Base-by-base conservation (phyloP, 2,329 filamentous ascomycete genomes). In the Epichloe elymi region DNA sequence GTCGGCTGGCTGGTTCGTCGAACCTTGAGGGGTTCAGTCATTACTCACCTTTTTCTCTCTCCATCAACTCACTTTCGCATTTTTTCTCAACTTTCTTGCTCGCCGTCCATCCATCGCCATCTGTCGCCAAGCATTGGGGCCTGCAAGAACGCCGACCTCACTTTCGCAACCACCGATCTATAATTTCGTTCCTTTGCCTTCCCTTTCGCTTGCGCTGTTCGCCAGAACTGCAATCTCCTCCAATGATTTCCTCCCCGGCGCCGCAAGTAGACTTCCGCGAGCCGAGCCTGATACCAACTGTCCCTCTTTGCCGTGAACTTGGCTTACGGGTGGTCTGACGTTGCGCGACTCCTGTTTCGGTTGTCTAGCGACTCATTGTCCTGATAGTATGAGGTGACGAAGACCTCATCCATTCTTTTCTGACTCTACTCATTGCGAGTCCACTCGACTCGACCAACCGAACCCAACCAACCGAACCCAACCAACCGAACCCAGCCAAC, bases 171-270 rank as follows among this genome's bases (percentile, higher is more conserved):
- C 26, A 8, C 49, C 39, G 19, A 40, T 40, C 37, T 26, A 8
- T n/a, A n/a, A n/a, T 7, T 14, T 23, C 11, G 19, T 20, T 49
- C 19, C 30, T 47, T 42, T n/a, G 7, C 47, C 43, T 14, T 41
- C 12, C 39, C 38, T 6, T n/a, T 53, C 33, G 11, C 38, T 50
- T 42, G 43, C 48, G 39, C 40, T 50, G 51, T 58, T 51, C 55
- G 54, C 48, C 46, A 49, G 53, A 51, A 51, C 51, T 48, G 17
- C 54, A 59, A 53, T 63, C 59, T 57, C 52, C 58, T 56, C 63
- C 59, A 67, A 68, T 68, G 66, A 66, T 60, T 63, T 59, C 63
- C 61, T 60, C 56, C 59, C 59, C 54, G 58, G 61, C 65, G 46
- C 61, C 56, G 59, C 64, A 61, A 59, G 59, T 61, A 59, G 57